Conservation (phyloP, 768 basidiomycete species). For the Boletellus ananas region DNA sequence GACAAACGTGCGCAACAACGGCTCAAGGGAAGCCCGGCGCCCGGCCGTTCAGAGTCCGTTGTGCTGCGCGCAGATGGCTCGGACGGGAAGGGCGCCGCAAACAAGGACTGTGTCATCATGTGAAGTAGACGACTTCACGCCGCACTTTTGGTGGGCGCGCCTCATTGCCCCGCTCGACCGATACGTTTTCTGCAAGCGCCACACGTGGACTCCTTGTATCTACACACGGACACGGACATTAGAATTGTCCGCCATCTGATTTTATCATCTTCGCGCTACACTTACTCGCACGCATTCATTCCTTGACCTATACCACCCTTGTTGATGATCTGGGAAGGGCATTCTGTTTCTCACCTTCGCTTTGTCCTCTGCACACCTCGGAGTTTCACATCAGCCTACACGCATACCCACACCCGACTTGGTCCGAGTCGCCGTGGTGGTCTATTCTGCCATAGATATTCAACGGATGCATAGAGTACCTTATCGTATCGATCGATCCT, state of each 20-base stretch:
- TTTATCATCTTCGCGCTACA: slow-evolving; percentile 8
- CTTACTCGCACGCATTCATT: slow-evolving; percentile 3
- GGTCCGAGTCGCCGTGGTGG: not conserved
- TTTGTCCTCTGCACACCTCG: slow-evolving; percentile 8
- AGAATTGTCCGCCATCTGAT: slow-evolving; percentile 9
- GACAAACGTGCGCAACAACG: slow-evolving; percentile 92
- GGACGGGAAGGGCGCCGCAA: slow-evolving; percentile 47
- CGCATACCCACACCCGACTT: not conserved
- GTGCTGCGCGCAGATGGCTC: slow-evolving; percentile 51
- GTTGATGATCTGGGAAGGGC: slow-evolving; percentile 2
- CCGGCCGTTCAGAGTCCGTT: slow-evolving; percentile 60
- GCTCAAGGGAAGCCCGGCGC: slow-evolving; percentile 56
- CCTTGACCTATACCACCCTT: not conserved
- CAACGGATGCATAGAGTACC: slow-evolving; percentile 16
- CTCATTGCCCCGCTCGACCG: slow-evolving; percentile 13
- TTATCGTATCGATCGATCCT: slow-evolving; percentile 2
- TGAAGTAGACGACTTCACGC: slow-evolving; percentile 35
- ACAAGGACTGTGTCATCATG: slow-evolving; percentile 89
- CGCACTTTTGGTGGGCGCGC: slow-evolving; percentile 3
- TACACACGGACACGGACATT: slow-evolving; percentile 20
- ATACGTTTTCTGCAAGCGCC: not conserved
- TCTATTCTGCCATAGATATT: slow-evolving; percentile 25
- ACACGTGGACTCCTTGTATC: slow-evolving; percentile 6
- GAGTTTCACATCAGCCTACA: slow-evolving; percentile 3
- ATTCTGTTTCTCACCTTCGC: not conserved